Percentiles rank a stretch among this genome's conserved stretches.
Conservation (phyloP, 1,284 basidiomycete genomes). For the Chalciporus sp. region DNA sequence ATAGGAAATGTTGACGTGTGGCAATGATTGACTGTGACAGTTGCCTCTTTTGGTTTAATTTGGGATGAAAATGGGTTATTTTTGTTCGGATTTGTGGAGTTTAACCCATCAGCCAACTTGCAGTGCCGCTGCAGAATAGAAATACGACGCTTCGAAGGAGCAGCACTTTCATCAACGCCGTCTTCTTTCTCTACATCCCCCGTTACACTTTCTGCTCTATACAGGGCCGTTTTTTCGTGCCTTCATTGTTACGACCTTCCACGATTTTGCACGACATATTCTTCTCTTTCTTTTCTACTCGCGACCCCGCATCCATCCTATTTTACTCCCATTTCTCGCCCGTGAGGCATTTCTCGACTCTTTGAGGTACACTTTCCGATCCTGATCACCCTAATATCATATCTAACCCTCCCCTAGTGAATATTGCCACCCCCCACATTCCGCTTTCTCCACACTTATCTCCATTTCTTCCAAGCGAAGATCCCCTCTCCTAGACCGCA, state of each 20-base stretch:
- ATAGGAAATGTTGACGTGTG: constrained; percentile 9
- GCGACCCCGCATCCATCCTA: constrained; percentile 23
- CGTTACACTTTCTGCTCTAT: constrained; percentile 36
- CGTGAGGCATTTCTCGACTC: constrained; percentile 13
- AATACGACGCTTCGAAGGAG: constrained; percentile 37
- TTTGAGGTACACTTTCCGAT: constrained; percentile 28
- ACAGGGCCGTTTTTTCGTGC: constrained; percentile 34
- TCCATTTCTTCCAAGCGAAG: constrained; percentile 28
- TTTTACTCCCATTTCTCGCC: constrained; percentile 18
- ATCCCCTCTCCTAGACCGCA: constrained; percentile 16
- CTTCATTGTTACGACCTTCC: constrained; percentile 66
- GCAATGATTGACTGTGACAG: background rate
- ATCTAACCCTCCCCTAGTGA: constrained; percentile 22
- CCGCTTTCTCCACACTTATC: constrained; percentile 18
- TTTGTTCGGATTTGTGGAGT: constrained; percentile 13
- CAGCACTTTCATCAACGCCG: constrained; percentile 37
- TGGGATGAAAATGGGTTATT: constrained; percentile 15
- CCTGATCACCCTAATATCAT: background rate
- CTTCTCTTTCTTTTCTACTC: constrained; percentile 33
- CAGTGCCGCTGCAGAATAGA: constrained; percentile 35
- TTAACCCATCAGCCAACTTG: constrained; percentile 24
- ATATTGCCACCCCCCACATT: constrained; percentile 8
- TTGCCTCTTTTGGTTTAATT: constrained; percentile 13
- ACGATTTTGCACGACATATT: constrained; percentile 68
- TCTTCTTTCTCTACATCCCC: constrained; percentile 33